Base-by-base conservation (phyloP, 1,284 basidiomycete species). In the Pseudozyma sp. region DNA sequence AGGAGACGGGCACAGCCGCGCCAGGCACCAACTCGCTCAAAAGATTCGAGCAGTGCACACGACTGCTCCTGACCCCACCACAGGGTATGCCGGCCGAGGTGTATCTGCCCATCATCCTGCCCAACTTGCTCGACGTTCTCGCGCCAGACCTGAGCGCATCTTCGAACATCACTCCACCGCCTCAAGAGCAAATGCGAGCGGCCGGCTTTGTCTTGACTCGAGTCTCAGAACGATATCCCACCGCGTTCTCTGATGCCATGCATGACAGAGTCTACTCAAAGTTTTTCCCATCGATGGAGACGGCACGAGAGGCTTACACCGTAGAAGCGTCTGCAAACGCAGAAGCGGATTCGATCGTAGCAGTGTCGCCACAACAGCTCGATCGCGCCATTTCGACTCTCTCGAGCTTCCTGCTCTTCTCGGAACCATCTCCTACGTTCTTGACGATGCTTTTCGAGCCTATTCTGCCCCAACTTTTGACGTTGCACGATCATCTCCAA, bases 351-450 rank as follows among this genome's bases (percentile, higher is more conserved):
- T 51, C 56, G 40, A 13, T 29, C 3, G 30, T 56, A 6, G 61
- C 57, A 17, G 48, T 66, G 7, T 47, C 55, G 8, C 24, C 68
- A 11, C 30, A 49, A 9, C 55, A 55, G 1, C 16, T 70, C 14
- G 59, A 69, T 8, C 33, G 44, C 9, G 75, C 76, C 1, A 24
- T 76, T 9, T 66, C 68, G n/a, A 49, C 67, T 11, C 55, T 81
- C 3, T 65, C 59, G 2, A 65, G 70, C 29, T 63, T 78, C 19
- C 48, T 80, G 19, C 54, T 71, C 33, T 73, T 81, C n/a, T 75
- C 81, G 2, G 79, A 77, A 39, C 81, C 81, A 4, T 77, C 79
- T 16, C 71, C 81, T 3, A 61, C 59, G 9, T 80, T 80, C 49
- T 68, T 82, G 39, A 56, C 68, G 14, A 17, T 55, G 7, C 39